These are phyloP conservation scores for Penicillium hesseltinei DNA, from an alignment of 2,329 filamentous ascomycete genomes.

Conservation along the genomic window DNA sequence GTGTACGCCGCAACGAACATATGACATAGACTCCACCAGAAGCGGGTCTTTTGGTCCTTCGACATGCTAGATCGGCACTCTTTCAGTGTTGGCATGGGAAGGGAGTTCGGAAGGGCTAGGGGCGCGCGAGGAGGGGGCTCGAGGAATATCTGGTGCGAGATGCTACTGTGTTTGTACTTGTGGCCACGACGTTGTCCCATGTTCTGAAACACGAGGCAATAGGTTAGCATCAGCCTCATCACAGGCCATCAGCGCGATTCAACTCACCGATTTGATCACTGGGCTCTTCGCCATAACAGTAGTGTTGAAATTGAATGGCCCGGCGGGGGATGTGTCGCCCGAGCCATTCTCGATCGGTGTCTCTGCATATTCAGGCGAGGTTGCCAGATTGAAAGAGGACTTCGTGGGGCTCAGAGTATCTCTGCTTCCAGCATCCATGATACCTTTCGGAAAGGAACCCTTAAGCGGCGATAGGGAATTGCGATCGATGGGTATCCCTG, in stretches of 20 bases:
- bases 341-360: conserved; percentile 28
- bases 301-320: conserved; percentile 92
- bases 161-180: conserved; percentile 95
- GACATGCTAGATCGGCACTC: conserved; percentile 92
- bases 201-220: conserved; percentile 54
- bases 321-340: conserved; percentile 37
- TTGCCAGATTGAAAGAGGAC: conserved; percentile 36
- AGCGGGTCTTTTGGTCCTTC: conserved; percentile 74
- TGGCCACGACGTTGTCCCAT: conserved; percentile 90
- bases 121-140: conserved; percentile 84
- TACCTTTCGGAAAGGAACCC: conserved; percentile 34
- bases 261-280: conserved; percentile 66
- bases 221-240: conserved; percentile 19
- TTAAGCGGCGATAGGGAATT: conserved; percentile 50
- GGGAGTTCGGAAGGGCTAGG: conserved; percentile 81
- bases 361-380: conserved; percentile 27
- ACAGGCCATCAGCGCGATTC: conserved; percentile 28
- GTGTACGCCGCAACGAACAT: conserved; percentile 78
- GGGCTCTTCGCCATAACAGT: conserved; percentile 71
- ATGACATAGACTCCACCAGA: conserved; percentile 90
- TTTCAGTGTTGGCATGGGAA: conserved; percentile 83
- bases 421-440: conserved; percentile 19
- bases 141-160: conserved; percentile 95
- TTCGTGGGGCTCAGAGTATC: conserved; percentile 36
- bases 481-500: conserved; percentile 41